Evolutionary conservation across 2,329 filamentous ascomycete species (phyloP).

Genomic region (Epichloe sylvatica): DNA sequence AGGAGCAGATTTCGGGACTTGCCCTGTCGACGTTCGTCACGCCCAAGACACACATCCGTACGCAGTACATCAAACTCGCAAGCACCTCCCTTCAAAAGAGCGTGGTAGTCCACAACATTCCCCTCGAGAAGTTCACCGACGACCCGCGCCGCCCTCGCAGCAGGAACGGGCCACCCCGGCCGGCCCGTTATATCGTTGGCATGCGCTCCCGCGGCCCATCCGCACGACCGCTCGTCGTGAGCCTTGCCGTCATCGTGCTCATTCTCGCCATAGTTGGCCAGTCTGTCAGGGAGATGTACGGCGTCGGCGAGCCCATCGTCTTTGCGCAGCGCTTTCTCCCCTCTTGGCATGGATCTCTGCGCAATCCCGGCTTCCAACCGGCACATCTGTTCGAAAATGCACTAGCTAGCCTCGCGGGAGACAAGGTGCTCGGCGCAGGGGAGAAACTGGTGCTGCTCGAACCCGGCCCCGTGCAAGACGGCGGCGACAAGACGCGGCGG

Average conservation of each 20-base stretch:
- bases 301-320: conserved; percentile 40
- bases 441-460: conserved; percentile 27
- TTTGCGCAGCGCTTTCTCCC: conserved; percentile 44
- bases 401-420: conserved; percentile 25
- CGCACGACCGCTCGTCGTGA: conserved; percentile 35
- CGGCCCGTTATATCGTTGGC: conserved; percentile 56
- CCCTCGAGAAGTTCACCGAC: conserved; percentile 39
- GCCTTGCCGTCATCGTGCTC: conserved; percentile 42
- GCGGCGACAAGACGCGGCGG: conserved; percentile 10
- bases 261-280: conserved; percentile 50
- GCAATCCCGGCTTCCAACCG: conserved; percentile 11
- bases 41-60: conserved; percentile 30
- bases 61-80: conserved; percentile 52
- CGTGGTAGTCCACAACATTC: conserved; percentile 65
- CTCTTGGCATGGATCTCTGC: conserved; percentile 22
- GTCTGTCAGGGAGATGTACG: conserved; percentile 49
- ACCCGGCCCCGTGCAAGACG: neutral
- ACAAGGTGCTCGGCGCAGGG: conserved; percentile 19
- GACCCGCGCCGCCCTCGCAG: conserved; percentile 16
- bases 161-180: conserved; percentile 28
- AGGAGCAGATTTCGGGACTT: conserved; percentile 43
- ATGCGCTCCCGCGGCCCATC: conserved; percentile 40
- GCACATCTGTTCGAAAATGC: conserved; percentile 16
- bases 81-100: conserved; percentile 71
- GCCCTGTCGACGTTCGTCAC: conserved; percentile 44